Evolutionary conservation across 108 stramenopile species (phyloP).

Genomic region (Cylindrotheca closterium): DNA sequence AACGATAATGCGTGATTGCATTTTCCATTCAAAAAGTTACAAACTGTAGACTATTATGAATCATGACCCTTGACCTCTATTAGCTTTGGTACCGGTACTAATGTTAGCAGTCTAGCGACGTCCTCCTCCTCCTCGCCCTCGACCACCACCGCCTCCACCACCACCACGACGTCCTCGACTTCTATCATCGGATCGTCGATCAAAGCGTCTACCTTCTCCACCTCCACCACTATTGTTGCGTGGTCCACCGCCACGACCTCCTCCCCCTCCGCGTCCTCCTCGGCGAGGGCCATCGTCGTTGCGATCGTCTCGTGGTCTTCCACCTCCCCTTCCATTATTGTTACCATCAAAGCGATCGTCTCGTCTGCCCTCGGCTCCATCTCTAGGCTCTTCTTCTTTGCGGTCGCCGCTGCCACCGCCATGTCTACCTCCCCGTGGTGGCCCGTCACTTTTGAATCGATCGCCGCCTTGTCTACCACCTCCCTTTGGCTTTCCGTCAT

Average conservation of each 20-base stretch:
- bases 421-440: slow-evolving; percentile 9
- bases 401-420: slow-evolving; percentile 10
- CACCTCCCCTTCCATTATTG: neutral
- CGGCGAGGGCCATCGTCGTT: slow-evolving; percentile 2
- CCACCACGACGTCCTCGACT: slow-evolving; percentile 17
- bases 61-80: no score
- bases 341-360: neutral
- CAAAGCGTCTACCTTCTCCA: neutral
- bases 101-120: no score
- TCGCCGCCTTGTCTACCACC: slow-evolving; percentile 5
- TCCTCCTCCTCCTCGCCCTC: no score
- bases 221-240: slow-evolving; percentile 16
- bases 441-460: slow-evolving; percentile 1
- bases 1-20: no score
- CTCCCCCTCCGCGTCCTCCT: slow-evolving; percentile 15
- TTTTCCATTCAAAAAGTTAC: no score
- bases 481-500: slow-evolving; percentile 11
- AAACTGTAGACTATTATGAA: neutral
- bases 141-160: no score
- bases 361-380: neutral
- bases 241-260: slow-evolving; percentile 16
- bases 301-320: neutral
- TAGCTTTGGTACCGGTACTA: no score
- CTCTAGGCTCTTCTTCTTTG: neutral
- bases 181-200: neutral